Conservation (phyloP, 2,329 filamentous ascomycete genomes). For the Colletotrichum destructivum region DNA sequence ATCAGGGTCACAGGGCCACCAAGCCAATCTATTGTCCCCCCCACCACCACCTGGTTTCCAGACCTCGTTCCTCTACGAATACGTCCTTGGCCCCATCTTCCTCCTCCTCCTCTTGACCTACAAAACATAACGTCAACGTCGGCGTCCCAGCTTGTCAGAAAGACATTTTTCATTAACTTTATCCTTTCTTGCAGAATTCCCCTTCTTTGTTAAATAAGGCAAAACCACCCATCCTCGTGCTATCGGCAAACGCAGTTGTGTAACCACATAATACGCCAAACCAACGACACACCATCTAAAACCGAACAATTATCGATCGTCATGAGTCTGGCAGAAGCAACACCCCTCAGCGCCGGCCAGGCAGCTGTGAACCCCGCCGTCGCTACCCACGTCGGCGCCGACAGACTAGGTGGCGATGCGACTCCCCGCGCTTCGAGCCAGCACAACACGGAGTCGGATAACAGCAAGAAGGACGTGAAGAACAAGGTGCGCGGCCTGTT, state of each 20-base stretch:
- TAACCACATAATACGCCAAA: background rate
- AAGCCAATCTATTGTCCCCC: slow-evolving; percentile 41
- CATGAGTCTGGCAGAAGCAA: slow-evolving; percentile 49
- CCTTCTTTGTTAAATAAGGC: background rate
- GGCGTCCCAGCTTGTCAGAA: slow-evolving; percentile 29
- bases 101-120: slow-evolving; percentile 37
- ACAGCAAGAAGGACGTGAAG: slow-evolving; percentile 65
- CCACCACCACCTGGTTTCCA: slow-evolving; percentile 40
- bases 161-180: slow-evolving; percentile 26
- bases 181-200: background rate
- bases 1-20: slow-evolving; percentile 40
- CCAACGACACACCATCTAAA: background rate
- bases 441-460: slow-evolving; percentile 49
- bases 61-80: slow-evolving; percentile 12
- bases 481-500: slow-evolving; percentile 73
- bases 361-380: slow-evolving; percentile 46
- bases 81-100: slow-evolving; percentile 1
- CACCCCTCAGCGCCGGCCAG: slow-evolving; percentile 48
- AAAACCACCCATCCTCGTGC: background rate
- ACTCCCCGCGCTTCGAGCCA: slow-evolving; percentile 52
- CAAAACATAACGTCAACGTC: slow-evolving; percentile 39
- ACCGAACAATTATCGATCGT: slow-evolving; percentile 28
- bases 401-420: slow-evolving; percentile 50
- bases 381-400: slow-evolving; percentile 48
- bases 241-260: slow-evolving; percentile 19